Evolutionary conservation across 352 stramenopile species (phyloP).

Genomic region (Halophytophthora polymorphica): DNA sequence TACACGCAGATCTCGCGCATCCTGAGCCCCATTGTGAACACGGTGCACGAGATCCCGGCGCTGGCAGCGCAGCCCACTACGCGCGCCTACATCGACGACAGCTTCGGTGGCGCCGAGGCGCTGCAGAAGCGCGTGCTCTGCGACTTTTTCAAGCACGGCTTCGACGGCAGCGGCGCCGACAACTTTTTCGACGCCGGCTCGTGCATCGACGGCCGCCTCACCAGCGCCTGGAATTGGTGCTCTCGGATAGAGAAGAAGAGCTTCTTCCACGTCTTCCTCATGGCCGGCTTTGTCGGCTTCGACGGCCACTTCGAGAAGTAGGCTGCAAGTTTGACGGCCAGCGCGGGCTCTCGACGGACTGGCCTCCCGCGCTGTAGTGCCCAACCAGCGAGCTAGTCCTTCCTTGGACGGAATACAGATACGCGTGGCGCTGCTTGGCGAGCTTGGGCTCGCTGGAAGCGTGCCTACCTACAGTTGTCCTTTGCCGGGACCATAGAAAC

Average conservation of each 20-base stretch:
- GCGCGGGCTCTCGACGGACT: too few relatives aligned
- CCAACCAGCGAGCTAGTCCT: too few relatives aligned
- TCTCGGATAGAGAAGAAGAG: constrained; percentile 91
- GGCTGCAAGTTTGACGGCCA: constrained; percentile 47
- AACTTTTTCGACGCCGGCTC: constrained; percentile 95
- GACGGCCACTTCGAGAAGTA: constrained; percentile 91
- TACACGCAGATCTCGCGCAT: constrained; percentile 94
- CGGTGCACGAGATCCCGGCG: constrained; percentile 64
- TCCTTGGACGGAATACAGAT: too few relatives aligned
- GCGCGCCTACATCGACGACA: constrained; percentile 61
- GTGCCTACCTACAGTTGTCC: too few relatives aligned
- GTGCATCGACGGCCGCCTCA: constrained; percentile 96
- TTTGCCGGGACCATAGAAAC: too few relatives aligned
- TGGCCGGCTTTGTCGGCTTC: constrained; percentile 95
- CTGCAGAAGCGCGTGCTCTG: constrained; percentile 90
- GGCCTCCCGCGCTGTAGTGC: too few relatives aligned
- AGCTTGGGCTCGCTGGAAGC: too few relatives aligned
- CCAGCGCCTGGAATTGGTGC: constrained; percentile 98
- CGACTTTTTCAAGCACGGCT: constrained; percentile 96
- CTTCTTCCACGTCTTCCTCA: constrained; percentile 96
- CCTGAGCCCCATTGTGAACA: constrained; percentile 85
- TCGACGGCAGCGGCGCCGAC: constrained; percentile 93
- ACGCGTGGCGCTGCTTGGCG: too few relatives aligned
- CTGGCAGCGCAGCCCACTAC: constrained; percentile 40
- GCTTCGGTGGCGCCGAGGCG: constrained; percentile 83